phyloP scores from a whole-genome alignment of 1,139 yeast species.

The Lodderomyces metapsilosis region DNA sequence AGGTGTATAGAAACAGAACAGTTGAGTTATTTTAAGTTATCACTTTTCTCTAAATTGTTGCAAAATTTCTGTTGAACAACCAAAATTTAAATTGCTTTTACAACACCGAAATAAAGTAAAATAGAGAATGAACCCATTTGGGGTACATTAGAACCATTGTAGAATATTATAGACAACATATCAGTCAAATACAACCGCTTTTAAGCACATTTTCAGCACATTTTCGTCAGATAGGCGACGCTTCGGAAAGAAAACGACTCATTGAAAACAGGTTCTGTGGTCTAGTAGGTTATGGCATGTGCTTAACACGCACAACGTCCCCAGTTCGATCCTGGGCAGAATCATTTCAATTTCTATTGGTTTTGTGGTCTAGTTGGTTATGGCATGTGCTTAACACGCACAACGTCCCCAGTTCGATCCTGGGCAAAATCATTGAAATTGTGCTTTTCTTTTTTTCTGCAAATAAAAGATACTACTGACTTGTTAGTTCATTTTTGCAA shows the following conservation, averaged over 20 bases:
- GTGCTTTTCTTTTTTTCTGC: constrained; percentile 19
- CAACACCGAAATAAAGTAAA: neutral
- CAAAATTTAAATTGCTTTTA: neutral
- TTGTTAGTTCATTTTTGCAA: no score
- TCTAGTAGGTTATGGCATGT: constrained; percentile 99
- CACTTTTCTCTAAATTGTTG: neutral
- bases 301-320: constrained; percentile 99
- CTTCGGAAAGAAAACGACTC: neutral
- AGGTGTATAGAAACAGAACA: no score
- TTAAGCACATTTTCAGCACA: neutral
- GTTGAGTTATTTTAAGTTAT: neutral
- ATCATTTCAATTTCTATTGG: constrained; percentile 46
- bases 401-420: constrained; percentile 99
- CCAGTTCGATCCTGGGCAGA: constrained; percentile 99
- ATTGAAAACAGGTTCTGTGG: constrained; percentile 54
- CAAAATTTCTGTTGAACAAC: neutral
- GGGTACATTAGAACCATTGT: neutral
- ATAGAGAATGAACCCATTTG: neutral
- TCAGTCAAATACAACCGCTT: neutral
- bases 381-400: constrained; percentile 99
- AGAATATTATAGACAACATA: neutral
- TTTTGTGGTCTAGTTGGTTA: constrained; percentile 93
- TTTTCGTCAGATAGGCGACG: neutral
- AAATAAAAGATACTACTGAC: no score
- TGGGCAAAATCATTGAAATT: constrained; percentile 79